Conservation (phyloP, 805 yeast genomes). For the Candida boidinii region DNA sequence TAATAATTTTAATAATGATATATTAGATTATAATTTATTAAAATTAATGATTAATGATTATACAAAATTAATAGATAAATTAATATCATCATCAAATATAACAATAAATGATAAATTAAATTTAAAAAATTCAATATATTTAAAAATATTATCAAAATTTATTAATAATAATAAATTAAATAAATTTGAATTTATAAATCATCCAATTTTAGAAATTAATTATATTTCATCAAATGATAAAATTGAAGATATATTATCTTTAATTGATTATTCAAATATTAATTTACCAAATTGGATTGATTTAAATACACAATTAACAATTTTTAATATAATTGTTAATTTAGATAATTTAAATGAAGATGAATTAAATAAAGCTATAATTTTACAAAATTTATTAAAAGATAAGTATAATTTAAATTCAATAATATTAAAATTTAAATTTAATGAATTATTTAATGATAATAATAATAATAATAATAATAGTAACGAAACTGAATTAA, state of each 20-base stretch:
- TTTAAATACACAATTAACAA: slow-evolving; percentile 49
- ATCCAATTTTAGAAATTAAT: slow-evolving; percentile 72
- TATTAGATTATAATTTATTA: no score
- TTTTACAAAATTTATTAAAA: slow-evolving; percentile 23
- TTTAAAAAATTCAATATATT: slow-evolving; percentile 42
- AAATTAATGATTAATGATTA: slow-evolving; percentile 14
- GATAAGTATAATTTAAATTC: slow-evolving; percentile 13
- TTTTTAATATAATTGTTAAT: slow-evolving; percentile 44
- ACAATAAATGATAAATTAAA: slow-evolving; percentile 8
- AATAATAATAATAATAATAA: no score
- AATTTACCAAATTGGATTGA: slow-evolving; percentile 57
- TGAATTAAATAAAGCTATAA: slow-evolving; percentile 30
- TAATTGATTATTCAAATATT: slow-evolving; percentile 44
- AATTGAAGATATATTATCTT: slow-evolving; percentile 46
- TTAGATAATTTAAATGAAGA: slow-evolving; percentile 34
- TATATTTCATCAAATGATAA: slow-evolving; percentile 51
- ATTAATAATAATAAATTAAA: slow-evolving; percentile 47
- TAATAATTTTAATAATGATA: no score
- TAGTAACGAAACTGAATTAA: slow-evolving; percentile 1
- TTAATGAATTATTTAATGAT: slow-evolving; percentile 1
- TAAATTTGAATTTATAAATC: slow-evolving; percentile 80
- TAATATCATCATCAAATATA: slow-evolving; percentile 1
- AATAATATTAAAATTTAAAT: slow-evolving; percentile 10
- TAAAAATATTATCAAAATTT: slow-evolving; percentile 52
- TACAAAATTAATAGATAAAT: slow-evolving; percentile 12